Conservation (phyloP, 176 grass and related monocot species). For the Miscanthus lutarioriparius region DNA sequence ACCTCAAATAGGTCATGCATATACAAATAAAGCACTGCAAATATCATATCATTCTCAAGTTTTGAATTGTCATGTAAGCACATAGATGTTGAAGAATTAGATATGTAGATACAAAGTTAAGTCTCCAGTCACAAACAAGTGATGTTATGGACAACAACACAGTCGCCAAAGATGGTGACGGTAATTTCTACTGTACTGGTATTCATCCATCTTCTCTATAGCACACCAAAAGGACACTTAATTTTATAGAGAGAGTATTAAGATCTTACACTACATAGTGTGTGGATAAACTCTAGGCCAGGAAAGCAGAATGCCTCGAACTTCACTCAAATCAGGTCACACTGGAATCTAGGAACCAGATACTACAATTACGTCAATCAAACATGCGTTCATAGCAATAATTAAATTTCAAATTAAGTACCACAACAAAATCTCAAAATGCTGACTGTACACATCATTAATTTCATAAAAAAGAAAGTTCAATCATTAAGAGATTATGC, state of each 20-base stretch:
- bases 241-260: not conserved
- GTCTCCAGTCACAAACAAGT: not conserved
- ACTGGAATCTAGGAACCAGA: not conserved
- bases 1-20: not conserved
- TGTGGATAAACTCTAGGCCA: not conserved
- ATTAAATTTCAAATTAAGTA: not conserved
- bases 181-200: not conserved
- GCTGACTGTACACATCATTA: not conserved
- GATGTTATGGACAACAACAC: not conserved
- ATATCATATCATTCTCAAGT: not conserved
- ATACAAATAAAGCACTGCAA: not conserved
- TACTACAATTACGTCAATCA: not conserved
- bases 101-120: not conserved
- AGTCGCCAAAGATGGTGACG: not conserved
- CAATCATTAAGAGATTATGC: not conserved
- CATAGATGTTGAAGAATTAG: not conserved
- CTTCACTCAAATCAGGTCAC: not conserved
- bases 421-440: slow-evolving; percentile 19
- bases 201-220: not conserved
- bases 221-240: not conserved
- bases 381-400: not conserved
- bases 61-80: not conserved
- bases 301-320: not conserved
- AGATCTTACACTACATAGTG: not conserved
- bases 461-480: not conserved